These are phyloP conservation scores for Candida sp. DNA, from an alignment of 1,139 yeast genomes.

Conservation along the genomic window DNA sequence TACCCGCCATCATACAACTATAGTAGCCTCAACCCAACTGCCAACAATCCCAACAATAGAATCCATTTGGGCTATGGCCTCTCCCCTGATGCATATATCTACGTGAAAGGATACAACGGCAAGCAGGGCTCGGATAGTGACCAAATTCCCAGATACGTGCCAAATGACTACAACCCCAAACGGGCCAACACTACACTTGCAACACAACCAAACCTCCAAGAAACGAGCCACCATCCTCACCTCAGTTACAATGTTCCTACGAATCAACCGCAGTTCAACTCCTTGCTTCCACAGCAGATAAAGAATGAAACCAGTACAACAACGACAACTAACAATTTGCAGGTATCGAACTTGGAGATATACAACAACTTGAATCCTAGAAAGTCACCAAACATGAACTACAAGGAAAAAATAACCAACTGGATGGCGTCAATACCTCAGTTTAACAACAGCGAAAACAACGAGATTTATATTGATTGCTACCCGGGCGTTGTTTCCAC, in stretches of 20 bases:
- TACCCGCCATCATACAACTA: slow-evolving; percentile 5
- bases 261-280: background rate
- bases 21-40: background rate
- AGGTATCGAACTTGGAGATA: slow-evolving; percentile 5
- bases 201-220: background rate
- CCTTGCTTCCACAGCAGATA: background rate
- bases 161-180: background rate
- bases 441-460: slow-evolving; percentile 19
- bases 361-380: slow-evolving; percentile 55
- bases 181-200: background rate
- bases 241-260: background rate
- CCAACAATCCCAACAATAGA: background rate
- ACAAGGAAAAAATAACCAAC: slow-evolving; percentile 59
- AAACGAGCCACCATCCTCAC: background rate
- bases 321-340: background rate
- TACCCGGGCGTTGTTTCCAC: slow-evolving; percentile 48
- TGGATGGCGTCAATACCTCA: slow-evolving; percentile 66
- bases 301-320: background rate
- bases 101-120: slow-evolving; percentile 1
- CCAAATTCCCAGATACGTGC: slow-evolving; percentile 2
- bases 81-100: slow-evolving; percentile 2
- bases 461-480: slow-evolving; percentile 33
- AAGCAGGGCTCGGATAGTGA: background rate
- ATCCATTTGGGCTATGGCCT: background rate
- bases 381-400: slow-evolving; percentile 59